Conservation (phyloP, 495 filamentous ascomycete genomes). For the Aspergillus sclerotioniger region DNA sequence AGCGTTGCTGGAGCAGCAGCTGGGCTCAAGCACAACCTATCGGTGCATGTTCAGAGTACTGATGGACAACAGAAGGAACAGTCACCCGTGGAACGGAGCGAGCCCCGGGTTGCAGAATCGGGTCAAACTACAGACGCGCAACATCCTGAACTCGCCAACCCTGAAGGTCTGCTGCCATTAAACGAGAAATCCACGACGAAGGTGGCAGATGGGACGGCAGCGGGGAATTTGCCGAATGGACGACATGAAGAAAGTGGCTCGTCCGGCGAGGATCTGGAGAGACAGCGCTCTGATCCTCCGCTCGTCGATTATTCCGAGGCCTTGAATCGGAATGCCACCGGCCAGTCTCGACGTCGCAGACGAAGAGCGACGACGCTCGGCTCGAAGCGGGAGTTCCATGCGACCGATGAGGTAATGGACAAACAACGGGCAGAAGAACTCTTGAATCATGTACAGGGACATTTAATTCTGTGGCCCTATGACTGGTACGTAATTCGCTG, state of each 20-base stretch:
- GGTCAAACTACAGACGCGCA: constrained; percentile 18
- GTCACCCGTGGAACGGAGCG: constrained; percentile 30
- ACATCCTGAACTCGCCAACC: constrained; percentile 26
- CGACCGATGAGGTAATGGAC: constrained; percentile 69
- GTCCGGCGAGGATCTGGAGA: constrained; percentile 33
- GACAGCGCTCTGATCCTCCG: constrained; percentile 32
- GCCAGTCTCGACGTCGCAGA: constrained; percentile 50
- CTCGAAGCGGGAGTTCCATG: constrained; percentile 67
- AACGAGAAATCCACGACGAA: constrained; percentile 48
- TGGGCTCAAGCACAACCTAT: constrained; percentile 22
- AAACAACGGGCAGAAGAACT: constrained; percentile 75
- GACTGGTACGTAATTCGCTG: constrained; percentile 60
- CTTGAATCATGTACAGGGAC: constrained; percentile 78
- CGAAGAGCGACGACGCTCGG: constrained; percentile 76
- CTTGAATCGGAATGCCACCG: constrained; percentile 44
- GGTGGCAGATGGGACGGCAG: constrained; percentile 23
- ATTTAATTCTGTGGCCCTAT: constrained; percentile 88
- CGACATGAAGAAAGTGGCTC: constrained; percentile 23
- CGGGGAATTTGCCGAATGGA: constrained; percentile 19
- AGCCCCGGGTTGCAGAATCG: constrained; percentile 5
- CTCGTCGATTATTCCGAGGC: constrained; percentile 50
- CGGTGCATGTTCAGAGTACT: constrained; percentile 18
- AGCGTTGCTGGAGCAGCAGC: constrained; percentile 15
- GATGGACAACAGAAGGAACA: constrained; percentile 26
- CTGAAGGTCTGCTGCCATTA: constrained; percentile 29